Evolutionary conservation across 345 rosid species (phyloP), one percentile per base, ranked within the genome.

Genomic region (Balakata baccata): DNA sequence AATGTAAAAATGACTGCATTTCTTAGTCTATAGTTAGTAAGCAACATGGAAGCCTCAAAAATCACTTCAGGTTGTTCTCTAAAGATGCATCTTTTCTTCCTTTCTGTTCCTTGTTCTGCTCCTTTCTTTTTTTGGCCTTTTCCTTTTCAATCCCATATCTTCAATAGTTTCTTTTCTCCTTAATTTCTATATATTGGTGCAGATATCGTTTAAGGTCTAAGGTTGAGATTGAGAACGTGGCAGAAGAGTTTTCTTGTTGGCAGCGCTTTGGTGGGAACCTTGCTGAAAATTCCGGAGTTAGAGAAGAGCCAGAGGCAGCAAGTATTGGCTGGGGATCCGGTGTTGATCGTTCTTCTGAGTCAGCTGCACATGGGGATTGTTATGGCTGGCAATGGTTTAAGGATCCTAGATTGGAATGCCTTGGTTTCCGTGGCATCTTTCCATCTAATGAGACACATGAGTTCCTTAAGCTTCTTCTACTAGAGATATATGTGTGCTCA

Each of bases 161-260:
- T 29, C 34, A 29, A 29, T 29, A 29, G 34, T 29, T 29, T 29
- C 34, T 29, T 2, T 29, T 2, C 2, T 29, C 34, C 34, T 10
- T 18, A 23, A 13, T 37, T 62, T 47, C 49, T 39, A 37, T 16
- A 34, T 11, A 8, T 52, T 68, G 78, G 75, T 81, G 69, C 85
- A 91, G 98, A 74, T 96, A 89, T 71, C 84, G 93, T 10, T 78
- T 96, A 81, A 87, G 99, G 85, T 79, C 97, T 4, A 91, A 91
- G 86, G 99, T 96, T 74, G 94, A 91, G 73, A 91, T 91, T 58
- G 96, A 90, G 49, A 89, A 85, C 79, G 83, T 93, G 54, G 90
- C 81, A 14, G 85, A 74, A 63, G 92, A 93, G 18, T 89, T 90
- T 80, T 79, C 80, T 51, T 90, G 93, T 82, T 93, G 98, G 99